A percentile compares a stretch with the other conserved stretches of the same genome.
Conservation (phyloP, 441 rosid species). For the Biscutella laevigata region DNA sequence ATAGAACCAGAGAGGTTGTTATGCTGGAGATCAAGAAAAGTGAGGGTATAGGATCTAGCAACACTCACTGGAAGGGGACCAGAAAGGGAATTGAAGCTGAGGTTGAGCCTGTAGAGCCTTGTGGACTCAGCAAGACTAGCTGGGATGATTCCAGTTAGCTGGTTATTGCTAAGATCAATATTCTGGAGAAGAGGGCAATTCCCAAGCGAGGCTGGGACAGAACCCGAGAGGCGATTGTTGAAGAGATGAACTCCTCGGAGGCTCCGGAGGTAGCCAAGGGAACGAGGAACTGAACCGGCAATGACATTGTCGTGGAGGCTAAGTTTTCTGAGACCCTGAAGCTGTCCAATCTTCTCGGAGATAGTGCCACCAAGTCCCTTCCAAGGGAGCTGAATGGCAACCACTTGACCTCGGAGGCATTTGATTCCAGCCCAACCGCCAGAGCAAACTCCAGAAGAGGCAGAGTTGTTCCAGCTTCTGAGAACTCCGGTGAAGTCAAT, state of each 20-base stretch:
- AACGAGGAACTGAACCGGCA: constrained; percentile 42
- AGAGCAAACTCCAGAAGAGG: constrained; percentile 37
- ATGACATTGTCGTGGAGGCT: constrained; percentile 55
- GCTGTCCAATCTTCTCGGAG: constrained; percentile 61
- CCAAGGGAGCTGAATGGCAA: constrained; percentile 64
- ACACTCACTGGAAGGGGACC: constrained; percentile 41
- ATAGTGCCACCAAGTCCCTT: constrained; percentile 46
- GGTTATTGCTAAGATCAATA: constrained; percentile 52
- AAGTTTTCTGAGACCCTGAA: constrained; percentile 42
- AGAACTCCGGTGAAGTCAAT: constrained; percentile 45
- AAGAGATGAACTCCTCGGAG: constrained; percentile 58
- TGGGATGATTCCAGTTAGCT: constrained; percentile 41
- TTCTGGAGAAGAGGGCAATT: constrained; percentile 44
- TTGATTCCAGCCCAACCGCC: constrained; percentile 63
- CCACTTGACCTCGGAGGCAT: constrained; percentile 54
- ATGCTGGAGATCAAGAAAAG: constrained; percentile 45
- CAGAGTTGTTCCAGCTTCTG: constrained; percentile 48
- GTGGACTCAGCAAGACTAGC: constrained; percentile 44
- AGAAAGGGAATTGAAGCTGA: constrained; percentile 48
- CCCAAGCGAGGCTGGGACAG: constrained; percentile 49
- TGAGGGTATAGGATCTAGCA: constrained; percentile 37
- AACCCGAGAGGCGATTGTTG: constrained; percentile 59
- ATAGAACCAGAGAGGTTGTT: constrained; percentile 51
- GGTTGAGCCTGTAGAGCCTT: constrained; percentile 42
- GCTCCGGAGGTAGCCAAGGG: constrained; percentile 50